phyloP scores from a whole-genome alignment of 2,329 filamentous ascomycete species.

The Arthrobotrys conoides region DNA sequence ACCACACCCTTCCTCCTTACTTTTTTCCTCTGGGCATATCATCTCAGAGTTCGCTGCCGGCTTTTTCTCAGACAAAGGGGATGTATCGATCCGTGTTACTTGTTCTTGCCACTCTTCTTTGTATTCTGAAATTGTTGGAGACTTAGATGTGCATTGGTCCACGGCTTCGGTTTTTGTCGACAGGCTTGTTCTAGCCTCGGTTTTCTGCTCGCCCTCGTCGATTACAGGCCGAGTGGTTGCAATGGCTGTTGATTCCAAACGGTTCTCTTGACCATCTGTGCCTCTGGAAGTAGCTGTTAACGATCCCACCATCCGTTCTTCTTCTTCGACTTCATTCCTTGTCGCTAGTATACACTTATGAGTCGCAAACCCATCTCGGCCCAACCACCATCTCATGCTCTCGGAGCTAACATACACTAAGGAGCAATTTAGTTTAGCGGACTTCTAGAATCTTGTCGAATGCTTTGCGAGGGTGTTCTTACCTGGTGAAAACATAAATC shows the following conservation, averaged over 20 bases:
- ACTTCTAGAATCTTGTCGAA: not conserved
- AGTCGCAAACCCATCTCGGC: slow-evolving; percentile 83
- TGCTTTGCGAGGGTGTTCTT: not conserved
- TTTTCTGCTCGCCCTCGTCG: slow-evolving; percentile 61
- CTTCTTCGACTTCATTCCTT: slow-evolving; percentile 75
- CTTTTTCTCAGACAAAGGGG: not conserved
- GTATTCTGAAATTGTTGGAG: not conserved
- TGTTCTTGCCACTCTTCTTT: slow-evolving; percentile 35
- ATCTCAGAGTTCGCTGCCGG: not conserved
- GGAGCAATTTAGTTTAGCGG: not conserved
- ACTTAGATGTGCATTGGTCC: not conserved
- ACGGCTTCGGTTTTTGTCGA: slow-evolving; percentile 34
- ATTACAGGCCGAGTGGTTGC: slow-evolving; percentile 44
- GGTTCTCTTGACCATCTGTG: slow-evolving; percentile 59
- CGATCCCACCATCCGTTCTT: slow-evolving; percentile 69
- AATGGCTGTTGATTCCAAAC: slow-evolving; percentile 47
- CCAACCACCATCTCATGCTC: slow-evolving; percentile 96
- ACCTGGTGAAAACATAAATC: slow-evolving; percentile 88
- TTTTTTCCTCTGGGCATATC: not conserved
- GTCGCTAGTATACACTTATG: slow-evolving; percentile 91
- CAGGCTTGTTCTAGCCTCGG: slow-evolving; percentile 31
- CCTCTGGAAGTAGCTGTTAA: slow-evolving; percentile 64
- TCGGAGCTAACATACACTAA: slow-evolving; percentile 86
- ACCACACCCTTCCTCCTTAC: not conserved
- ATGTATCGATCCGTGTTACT: slow-evolving; percentile 14